These are phyloP conservation scores for Odontarrhena argentea DNA, from an alignment of 345 rosid species.

Conservation along the genomic window DNA sequence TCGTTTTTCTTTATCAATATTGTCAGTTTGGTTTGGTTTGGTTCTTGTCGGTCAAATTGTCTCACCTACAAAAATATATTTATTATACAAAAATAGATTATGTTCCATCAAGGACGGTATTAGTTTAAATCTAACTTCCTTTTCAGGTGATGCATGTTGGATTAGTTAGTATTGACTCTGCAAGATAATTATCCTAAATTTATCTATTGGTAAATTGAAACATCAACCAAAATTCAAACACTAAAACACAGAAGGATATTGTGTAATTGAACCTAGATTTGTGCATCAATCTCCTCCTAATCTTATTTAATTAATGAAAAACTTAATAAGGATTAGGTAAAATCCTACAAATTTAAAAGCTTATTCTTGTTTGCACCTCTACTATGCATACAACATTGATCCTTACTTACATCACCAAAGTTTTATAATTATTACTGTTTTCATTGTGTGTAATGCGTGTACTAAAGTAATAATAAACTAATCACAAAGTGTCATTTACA, in stretches of 20 bases:
- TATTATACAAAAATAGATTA: background rate
- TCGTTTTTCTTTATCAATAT: background rate
- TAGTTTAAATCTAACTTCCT: constrained; percentile 35
- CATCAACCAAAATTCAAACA: constrained; percentile 21
- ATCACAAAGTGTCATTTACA: background rate
- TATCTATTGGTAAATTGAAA: constrained; percentile 7
- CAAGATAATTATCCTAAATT: background rate
- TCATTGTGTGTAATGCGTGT: constrained; percentile 14
- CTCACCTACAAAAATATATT: constrained; percentile 4
- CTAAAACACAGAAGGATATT: constrained; percentile 27
- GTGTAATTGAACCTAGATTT: constrained; percentile 22
- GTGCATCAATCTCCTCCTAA: constrained; percentile 28
- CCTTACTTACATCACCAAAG: constrained; percentile 13
- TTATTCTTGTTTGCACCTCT: constrained; percentile 13
- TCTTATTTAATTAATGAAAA: background rate
- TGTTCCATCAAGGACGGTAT: constrained; percentile 27
- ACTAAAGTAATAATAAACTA: constrained; percentile 3
- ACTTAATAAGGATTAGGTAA: constrained; percentile 27
- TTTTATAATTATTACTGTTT: background rate
- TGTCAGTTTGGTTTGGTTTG: constrained; percentile 5
- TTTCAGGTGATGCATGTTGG: constrained; percentile 39
- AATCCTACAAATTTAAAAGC: constrained; percentile 13
- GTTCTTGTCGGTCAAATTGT: constrained; percentile 4
- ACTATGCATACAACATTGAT: constrained; percentile 8
- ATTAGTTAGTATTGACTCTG: constrained; percentile 40